These are phyloP conservation scores for Prorocentrum cordatum DNA, from an alignment of 169 alveolate species.

Conservation along the genomic window DNA sequence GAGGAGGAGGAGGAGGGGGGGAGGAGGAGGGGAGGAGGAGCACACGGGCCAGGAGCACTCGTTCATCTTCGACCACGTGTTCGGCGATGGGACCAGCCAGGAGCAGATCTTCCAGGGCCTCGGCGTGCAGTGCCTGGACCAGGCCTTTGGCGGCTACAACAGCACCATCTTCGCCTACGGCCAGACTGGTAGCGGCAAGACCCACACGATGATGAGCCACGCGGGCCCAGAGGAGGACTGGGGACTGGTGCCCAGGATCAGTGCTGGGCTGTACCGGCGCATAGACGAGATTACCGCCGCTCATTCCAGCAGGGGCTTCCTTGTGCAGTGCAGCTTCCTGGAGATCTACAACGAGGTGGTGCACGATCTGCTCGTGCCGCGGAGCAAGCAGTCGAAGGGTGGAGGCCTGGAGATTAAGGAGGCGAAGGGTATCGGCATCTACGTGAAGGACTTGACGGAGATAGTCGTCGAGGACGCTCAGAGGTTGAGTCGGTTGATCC, in stretches of 20 bases:
- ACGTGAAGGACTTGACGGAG: constrained; percentile 53
- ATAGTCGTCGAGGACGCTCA: not conserved
- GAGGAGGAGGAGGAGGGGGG: not conserved
- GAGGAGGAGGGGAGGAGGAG: not conserved
- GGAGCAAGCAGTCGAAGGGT: constrained; percentile 10
- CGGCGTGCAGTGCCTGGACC: not conserved
- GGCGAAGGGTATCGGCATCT: constrained; percentile 61
- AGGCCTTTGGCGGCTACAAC: constrained; percentile 1
- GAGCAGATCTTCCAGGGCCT: not conserved
- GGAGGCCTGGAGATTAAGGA: constrained; percentile 45
- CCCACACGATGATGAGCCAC: too few species aligned
- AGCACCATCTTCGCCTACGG: constrained; percentile 1
- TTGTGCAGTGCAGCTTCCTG: constrained; percentile 79
- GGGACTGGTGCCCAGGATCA: too few species aligned
- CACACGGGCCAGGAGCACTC: not conserved
- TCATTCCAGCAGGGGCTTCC: too few species aligned
- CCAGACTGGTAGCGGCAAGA: constrained; percentile 5
- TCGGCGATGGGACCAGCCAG: too few species aligned
- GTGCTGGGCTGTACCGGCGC: too few species aligned
- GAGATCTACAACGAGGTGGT: constrained; percentile 84
- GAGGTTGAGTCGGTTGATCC: not conserved
- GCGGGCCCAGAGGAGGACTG: too few species aligned
- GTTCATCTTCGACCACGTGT: too few species aligned
- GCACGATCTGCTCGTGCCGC: constrained; percentile 50
- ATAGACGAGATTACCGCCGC: too few species aligned